Conservation (phyloP, 2,329 filamentous ascomycete genomes). For the Colletotrichum somersetense region DNA sequence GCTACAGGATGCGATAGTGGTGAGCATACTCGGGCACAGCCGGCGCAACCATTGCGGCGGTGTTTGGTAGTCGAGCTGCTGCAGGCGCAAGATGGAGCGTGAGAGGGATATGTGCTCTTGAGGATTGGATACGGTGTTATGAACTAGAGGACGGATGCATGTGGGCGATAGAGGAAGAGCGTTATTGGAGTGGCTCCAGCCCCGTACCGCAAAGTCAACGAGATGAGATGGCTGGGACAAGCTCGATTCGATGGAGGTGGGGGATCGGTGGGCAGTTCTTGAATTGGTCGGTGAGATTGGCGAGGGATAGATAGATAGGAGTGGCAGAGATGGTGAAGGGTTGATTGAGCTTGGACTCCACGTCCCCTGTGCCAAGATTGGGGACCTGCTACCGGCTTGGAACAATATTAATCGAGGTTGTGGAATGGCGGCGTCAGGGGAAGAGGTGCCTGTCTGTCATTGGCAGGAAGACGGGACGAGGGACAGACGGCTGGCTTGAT, state of each 20-base stretch:
- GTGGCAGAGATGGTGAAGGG: conserved; percentile 13
- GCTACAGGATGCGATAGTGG: conserved; percentile 13
- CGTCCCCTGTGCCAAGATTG: conserved; percentile 20
- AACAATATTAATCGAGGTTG: conserved; percentile 31
- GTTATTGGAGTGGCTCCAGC: not conserved
- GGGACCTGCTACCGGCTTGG: conserved; percentile 26
- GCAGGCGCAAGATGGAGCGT: conserved; percentile 7
- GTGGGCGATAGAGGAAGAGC: conserved; percentile 14
- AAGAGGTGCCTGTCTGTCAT: conserved; percentile 21
- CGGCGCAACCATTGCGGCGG: conserved; percentile 75
- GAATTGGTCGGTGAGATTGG: conserved; percentile 33
- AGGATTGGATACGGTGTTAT: conserved; percentile 29
- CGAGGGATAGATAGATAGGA: conserved; percentile 28
- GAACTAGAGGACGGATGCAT: conserved; percentile 24
- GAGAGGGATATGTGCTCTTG: conserved; percentile 5
- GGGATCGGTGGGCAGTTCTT: conserved; percentile 19
- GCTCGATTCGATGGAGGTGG: conserved; percentile 26
- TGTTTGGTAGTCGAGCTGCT: conserved; percentile 32
- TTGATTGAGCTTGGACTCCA: conserved; percentile 33
- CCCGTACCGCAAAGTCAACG: conserved; percentile 9
- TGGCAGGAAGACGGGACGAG: conserved; percentile 3
- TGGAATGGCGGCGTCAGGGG: conserved; percentile 14
- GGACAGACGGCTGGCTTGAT: not conserved
- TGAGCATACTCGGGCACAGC: conserved; percentile 78
- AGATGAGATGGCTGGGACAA: conserved; percentile 32